Conservation (phyloP, 768 basidiomycete genomes). For the Lactarius hatsudake region DNA sequence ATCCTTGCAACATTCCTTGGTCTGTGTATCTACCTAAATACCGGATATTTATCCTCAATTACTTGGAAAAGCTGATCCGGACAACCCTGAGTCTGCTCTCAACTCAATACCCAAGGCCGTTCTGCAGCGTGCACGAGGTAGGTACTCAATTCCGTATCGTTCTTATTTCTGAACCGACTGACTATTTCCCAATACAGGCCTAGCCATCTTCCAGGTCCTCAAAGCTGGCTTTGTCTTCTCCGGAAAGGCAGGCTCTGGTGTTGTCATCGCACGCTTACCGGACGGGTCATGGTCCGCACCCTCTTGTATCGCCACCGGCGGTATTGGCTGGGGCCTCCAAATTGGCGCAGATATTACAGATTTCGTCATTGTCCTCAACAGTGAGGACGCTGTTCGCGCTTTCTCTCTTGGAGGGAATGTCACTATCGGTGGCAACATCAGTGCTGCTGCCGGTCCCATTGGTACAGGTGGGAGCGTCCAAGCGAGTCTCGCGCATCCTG, state of each 20-base stretch:
- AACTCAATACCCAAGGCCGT: slow-evolving; percentile 94
- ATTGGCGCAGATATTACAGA: slow-evolving; percentile 94
- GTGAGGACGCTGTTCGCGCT: slow-evolving; percentile 91
- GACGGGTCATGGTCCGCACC: slow-evolving; percentile 98
- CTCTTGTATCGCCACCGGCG: slow-evolving; percentile 94
- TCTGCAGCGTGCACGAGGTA: slow-evolving; percentile 84
- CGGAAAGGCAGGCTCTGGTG: slow-evolving; percentile 89
- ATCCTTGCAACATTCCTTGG: slow-evolving; percentile 91
- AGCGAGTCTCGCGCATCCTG: slow-evolving; percentile 84
- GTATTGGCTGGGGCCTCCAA: slow-evolving; percentile 92
- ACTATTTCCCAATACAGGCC: slow-evolving; percentile 48
- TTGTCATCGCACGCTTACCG: slow-evolving; percentile 88
- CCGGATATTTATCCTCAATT: not conserved
- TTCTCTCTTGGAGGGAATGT: slow-evolving; percentile 96
- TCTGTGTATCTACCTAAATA: slow-evolving; percentile 35
- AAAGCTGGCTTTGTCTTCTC: slow-evolving; percentile 95
- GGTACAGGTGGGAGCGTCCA: slow-evolving; percentile 92
- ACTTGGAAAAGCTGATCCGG: slow-evolving; percentile 68
- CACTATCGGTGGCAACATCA: slow-evolving; percentile 88
- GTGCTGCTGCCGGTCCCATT: slow-evolving; percentile 86
- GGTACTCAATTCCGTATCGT: slow-evolving; percentile 18
- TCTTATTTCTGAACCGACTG: not conserved
- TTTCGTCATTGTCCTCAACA: slow-evolving; percentile 96
- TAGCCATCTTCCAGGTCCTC: slow-evolving; percentile 92
- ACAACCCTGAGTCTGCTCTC: slow-evolving; percentile 83